phyloP scores from a whole-genome alignment of 2,329 filamentous ascomycete genomes.

The Rasamsonia emersonii region DNA sequence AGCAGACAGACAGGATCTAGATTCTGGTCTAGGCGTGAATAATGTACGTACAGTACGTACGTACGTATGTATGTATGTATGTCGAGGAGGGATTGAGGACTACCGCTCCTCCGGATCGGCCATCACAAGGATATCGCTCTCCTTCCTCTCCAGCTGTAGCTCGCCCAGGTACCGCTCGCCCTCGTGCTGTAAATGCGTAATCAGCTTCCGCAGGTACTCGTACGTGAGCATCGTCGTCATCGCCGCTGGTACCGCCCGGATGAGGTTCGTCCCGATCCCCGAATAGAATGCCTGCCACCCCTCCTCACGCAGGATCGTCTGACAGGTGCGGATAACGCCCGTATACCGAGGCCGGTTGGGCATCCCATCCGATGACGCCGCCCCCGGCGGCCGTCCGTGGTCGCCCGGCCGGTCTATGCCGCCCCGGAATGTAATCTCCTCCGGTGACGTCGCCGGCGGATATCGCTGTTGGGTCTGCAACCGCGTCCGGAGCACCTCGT shows the following conservation, averaged over 20 bases:
- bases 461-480: constrained; percentile 86
- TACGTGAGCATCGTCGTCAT: constrained; percentile 98
- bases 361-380: constrained; percentile 50
- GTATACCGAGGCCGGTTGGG: constrained; percentile 53
- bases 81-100: neutral
- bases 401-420: constrained; percentile 32
- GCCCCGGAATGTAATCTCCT: constrained; percentile 43
- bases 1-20: too few relatives aligned
- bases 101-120: neutral
- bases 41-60: too few relatives aligned
- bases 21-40: too few relatives aligned
- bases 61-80: too few relatives aligned
- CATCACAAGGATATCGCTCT: neutral
- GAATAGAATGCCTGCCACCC: constrained; percentile 96
- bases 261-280: constrained; percentile 95
- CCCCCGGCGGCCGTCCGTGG: constrained; percentile 34
- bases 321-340: constrained; percentile 72
- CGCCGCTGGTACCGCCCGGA: constrained; percentile 86
- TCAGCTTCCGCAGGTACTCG: constrained; percentile 59
- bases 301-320: constrained; percentile 79
- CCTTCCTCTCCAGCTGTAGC: constrained; percentile 10
- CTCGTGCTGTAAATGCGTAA: constrained; percentile 47
- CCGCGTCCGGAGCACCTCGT: constrained; percentile 89
- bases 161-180: constrained; percentile 27
- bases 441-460: constrained; percentile 34